These are phyloP conservation scores for Berkeleyomyces basicola DNA, from an alignment of 2,329 filamentous ascomycete species.

Conservation along the genomic window DNA sequence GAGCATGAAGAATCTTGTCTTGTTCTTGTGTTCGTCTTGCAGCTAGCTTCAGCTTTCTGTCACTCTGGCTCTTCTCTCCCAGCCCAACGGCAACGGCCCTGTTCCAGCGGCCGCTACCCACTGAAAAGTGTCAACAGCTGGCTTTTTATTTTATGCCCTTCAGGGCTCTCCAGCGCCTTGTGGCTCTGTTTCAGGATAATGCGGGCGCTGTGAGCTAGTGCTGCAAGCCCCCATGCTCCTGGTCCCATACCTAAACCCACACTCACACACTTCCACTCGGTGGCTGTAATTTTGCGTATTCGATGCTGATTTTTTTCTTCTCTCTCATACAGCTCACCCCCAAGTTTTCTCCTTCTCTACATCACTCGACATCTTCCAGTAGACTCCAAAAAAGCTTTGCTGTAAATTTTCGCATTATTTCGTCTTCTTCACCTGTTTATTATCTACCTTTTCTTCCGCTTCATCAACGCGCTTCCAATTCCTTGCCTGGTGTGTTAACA, in stretches of 20 bases:
- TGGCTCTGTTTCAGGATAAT: no score
- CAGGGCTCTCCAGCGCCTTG: no score
- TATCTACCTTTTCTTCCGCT: neutral
- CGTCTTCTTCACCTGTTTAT: neutral
- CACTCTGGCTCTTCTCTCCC: neutral
- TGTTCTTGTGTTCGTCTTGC: neutral
- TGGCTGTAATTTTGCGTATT: no score
- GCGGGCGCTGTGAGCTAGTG: no score
- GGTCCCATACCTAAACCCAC: no score
- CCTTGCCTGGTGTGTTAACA: neutral
- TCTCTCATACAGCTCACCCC: no score
- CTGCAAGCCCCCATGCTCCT: no score
- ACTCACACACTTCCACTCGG: no score
- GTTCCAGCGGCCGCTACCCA: neutral
- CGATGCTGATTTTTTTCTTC: no score
- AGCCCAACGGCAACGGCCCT: neutral
- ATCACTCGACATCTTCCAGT: neutral
- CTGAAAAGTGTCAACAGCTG: no score
- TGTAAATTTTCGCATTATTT: neutral
- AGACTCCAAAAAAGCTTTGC: neutral
- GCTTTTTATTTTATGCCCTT: no score
- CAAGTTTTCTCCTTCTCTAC: neutral
- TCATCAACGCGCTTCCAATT: neutral
- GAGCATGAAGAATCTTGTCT: neutral
- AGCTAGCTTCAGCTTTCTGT: neutral